These are phyloP conservation scores for Metahyphopichia silvanorum DNA, from an alignment of 805 yeast species.

Conservation along the genomic window DNA sequence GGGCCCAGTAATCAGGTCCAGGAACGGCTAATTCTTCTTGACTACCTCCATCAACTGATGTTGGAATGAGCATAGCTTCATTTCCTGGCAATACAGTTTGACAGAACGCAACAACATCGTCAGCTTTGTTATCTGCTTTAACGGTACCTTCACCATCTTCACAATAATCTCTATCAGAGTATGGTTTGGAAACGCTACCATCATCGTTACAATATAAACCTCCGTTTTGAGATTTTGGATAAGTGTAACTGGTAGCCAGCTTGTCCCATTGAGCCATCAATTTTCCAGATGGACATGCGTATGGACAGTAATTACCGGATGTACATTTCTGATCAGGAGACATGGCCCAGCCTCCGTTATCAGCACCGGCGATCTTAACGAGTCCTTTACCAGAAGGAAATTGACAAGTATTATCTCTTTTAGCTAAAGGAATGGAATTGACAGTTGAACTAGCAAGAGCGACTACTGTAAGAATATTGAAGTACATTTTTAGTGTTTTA, in stretches of 20 bases:
- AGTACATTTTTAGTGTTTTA: too few relatives aligned
- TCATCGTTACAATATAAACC: conserved; percentile 74
- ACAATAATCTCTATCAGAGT: conserved; percentile 58
- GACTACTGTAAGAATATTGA: too few relatives aligned
- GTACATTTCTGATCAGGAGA: conserved; percentile 69
- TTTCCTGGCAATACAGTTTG: conserved; percentile 94
- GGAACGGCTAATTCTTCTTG: conserved; percentile 75
- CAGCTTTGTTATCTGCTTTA: conserved; percentile 55
- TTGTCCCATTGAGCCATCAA: conserved; percentile 90
- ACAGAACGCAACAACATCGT: conserved; percentile 71
- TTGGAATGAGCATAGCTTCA: conserved; percentile 92
- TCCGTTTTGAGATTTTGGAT: conserved; percentile 79
- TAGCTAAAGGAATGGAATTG: conserved; percentile 18
- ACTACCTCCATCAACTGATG: conserved; percentile 51
- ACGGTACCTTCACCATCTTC: conserved; percentile 76
- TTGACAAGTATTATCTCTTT: conserved; percentile 47
- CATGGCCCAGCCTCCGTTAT: conserved; percentile 86
- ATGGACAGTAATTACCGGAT: conserved; percentile 83
- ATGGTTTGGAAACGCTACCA: conserved; percentile 66
- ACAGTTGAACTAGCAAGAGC: too few relatives aligned
- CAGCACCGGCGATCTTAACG: conserved; percentile 60
- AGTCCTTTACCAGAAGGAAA: conserved; percentile 70
- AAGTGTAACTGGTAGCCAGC: conserved; percentile 62
- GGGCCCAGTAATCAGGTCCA: conserved; percentile 78
- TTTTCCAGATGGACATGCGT: conserved; percentile 88